Evolutionary conservation across 192 early-diverging fungal species (phyloP).

Genomic region (Linnemannia exigua): DNA sequence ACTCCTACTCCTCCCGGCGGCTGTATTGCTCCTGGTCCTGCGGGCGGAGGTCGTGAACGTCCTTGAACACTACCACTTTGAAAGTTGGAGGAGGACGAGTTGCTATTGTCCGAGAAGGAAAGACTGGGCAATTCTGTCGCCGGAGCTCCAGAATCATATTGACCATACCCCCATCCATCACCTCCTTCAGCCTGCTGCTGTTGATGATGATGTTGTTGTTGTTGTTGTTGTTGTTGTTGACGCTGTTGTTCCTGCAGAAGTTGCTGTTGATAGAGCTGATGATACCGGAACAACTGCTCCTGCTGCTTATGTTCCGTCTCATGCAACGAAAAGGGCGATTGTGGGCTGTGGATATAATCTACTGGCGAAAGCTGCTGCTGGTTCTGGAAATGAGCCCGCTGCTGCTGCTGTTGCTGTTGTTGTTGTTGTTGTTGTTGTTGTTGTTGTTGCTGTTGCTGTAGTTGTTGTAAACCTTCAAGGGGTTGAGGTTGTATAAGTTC

Average conservation of each 20-base stretch:
- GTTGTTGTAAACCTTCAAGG: conserved; percentile 8
- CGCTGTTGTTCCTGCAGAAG: neutral
- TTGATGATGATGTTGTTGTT: neutral
- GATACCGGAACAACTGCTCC: neutral
- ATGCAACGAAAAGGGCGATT: neutral
- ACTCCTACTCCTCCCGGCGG: no score
- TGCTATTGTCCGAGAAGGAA: conserved; percentile 12
- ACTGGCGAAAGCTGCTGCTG: neutral
- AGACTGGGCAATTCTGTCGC: conserved; percentile 22
- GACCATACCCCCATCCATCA: neutral
- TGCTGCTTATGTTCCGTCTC: neutral
- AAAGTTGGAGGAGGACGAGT: neutral
- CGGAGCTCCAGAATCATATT: neutral
- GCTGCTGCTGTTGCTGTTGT: conserved; percentile 9
- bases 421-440: conserved; percentile 18
- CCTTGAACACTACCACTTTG: neutral
- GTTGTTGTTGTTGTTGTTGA: neutral
- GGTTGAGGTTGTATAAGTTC: neutral
- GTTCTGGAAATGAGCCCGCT: neutral
- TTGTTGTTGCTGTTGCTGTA: conserved; percentile 3
- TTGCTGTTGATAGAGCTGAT: conserved; percentile 11
- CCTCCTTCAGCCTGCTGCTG: neutral
- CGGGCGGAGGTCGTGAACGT: neutral
- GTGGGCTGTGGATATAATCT: neutral
- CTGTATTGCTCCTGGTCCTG: conserved; percentile 1